Evolutionary conservation across 2,329 filamentous ascomycete species (phyloP).

Genomic region (Microascus cirrosus): DNA sequence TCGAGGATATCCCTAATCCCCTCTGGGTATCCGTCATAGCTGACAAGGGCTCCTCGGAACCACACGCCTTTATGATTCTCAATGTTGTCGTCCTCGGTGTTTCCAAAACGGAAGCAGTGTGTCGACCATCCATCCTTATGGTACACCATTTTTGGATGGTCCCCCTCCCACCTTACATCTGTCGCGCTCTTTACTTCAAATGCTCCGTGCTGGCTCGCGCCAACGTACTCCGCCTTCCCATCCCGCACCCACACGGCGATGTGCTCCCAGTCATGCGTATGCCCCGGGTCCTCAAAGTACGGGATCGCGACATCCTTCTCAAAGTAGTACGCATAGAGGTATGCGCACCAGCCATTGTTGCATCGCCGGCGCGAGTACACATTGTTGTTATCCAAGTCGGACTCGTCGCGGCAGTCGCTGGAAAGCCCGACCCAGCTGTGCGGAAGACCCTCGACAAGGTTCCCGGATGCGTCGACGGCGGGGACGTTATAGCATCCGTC

Average conservation of each 20-base stretch:
- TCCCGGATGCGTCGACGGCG: constrained; percentile 21
- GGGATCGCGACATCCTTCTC: constrained; percentile 27
- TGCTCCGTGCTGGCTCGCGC: constrained; percentile 18
- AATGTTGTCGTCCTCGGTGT: constrained; percentile 11
- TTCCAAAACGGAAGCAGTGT: constrained; percentile 23
- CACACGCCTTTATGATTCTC: constrained; percentile 23
- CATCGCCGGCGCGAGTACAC: constrained; percentile 29
- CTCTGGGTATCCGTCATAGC: constrained; percentile 19
- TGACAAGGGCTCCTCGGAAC: constrained; percentile 18
- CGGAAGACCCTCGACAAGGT: constrained; percentile 18
- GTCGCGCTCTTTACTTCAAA: constrained; percentile 13
- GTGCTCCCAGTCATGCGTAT: constrained; percentile 28
- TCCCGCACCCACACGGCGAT: constrained; percentile 18
- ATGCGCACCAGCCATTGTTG: constrained; percentile 31
- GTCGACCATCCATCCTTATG: constrained; percentile 22
- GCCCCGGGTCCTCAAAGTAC: constrained; percentile 16
- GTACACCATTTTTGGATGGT: constrained; percentile 24
- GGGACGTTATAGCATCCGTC: constrained; percentile 27
- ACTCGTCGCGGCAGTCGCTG: constrained; percentile 18
- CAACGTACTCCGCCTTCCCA: constrained; percentile 15
- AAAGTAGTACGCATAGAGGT: constrained; percentile 34
- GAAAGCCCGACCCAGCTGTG: constrained; percentile 15
- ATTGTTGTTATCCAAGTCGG: constrained; percentile 24
- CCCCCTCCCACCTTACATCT: constrained; percentile 16
- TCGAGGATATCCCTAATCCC: constrained; percentile 5